Percentiles rank a stretch among this genome's conserved stretches.
Evolutionary conservation across 805 yeast species (phyloP).

Genomic region (Suhomyces canberraensis): DNA sequence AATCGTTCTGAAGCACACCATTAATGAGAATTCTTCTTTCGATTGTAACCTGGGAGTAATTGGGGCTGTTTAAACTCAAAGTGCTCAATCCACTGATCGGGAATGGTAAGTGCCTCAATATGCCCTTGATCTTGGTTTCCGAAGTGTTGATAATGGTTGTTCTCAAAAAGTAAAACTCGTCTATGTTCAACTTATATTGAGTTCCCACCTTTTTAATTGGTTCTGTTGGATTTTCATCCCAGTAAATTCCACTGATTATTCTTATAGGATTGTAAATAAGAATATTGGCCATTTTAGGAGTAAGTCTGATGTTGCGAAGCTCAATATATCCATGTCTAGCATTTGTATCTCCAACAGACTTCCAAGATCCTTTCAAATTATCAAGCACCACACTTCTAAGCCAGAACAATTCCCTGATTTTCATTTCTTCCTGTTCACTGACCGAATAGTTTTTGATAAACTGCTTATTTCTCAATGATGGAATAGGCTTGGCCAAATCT

Average conservation of each 20-base stretch:
- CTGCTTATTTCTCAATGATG: slow-evolving; percentile 69
- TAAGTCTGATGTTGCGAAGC: slow-evolving; percentile 61
- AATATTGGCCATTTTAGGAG: slow-evolving; percentile 55
- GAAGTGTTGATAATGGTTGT: slow-evolving; percentile 52
- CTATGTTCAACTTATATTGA: slow-evolving; percentile 35
- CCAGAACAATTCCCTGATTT: slow-evolving; percentile 75
- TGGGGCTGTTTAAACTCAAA: slow-evolving; percentile 7
- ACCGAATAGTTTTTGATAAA: slow-evolving; percentile 57
- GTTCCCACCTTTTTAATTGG: slow-evolving; percentile 20
- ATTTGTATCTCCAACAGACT: slow-evolving; percentile 14
- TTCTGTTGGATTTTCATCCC: slow-evolving; percentile 11
- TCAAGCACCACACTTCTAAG: slow-evolving; percentile 62
- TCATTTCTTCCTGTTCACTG: slow-evolving; percentile 53
- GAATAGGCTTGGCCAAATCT: slow-evolving; percentile 53
- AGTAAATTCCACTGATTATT: slow-evolving; percentile 9
- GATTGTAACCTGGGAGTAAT: slow-evolving; percentile 26
- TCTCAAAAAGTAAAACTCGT: slow-evolving; percentile 49
- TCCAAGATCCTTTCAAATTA: slow-evolving; percentile 67
- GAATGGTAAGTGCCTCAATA: slow-evolving; percentile 59
- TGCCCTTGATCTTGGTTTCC: slow-evolving; percentile 43
- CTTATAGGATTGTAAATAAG: slow-evolving; percentile 35
- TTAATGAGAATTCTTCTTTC: slow-evolving; percentile 65
- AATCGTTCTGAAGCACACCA: slow-evolving; percentile 64
- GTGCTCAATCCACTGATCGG: slow-evolving; percentile 13
- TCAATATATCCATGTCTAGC: slow-evolving; percentile 57